Evolutionary conservation across 1,139 yeast genomes (phyloP).

Genomic region (Casaregolazyma lundiana): DNA sequence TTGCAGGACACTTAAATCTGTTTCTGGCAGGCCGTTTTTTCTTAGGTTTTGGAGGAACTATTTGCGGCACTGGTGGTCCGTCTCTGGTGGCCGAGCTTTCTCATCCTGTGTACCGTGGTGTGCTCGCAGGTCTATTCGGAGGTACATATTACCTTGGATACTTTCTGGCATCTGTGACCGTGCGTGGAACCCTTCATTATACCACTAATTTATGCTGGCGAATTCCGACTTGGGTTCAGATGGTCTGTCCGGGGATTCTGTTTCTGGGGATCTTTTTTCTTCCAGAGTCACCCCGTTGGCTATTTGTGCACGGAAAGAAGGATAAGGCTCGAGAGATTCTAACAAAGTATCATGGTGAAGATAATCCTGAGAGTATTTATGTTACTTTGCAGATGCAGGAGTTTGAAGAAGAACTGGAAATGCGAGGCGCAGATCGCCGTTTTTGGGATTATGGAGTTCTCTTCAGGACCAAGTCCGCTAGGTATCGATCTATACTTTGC

Average conservation of each 20-base stretch:
- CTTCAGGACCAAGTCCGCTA: slow-evolving; percentile 33
- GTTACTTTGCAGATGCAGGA: slow-evolving; percentile 21
- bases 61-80: slow-evolving; percentile 24
- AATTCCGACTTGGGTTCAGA: slow-evolving; percentile 45
- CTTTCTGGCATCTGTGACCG: slow-evolving; percentile 44
- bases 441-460: slow-evolving; percentile 34
- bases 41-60: slow-evolving; percentile 22
- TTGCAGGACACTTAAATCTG: no score
- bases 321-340: slow-evolving; percentile 16
- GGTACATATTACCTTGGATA: slow-evolving; percentile 45
- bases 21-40: slow-evolving; percentile 24
- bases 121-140: slow-evolving; percentile 34
- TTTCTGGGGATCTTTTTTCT: slow-evolving; percentile 51
- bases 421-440: slow-evolving; percentile 18
- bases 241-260: slow-evolving; percentile 41
- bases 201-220: slow-evolving; percentile 38
- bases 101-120: slow-evolving; percentile 21
- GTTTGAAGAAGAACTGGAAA: slow-evolving; percentile 16
- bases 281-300: slow-evolving; percentile 71
- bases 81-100: slow-evolving; percentile 19
- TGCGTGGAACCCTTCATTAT: slow-evolving; percentile 36
- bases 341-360: slow-evolving; percentile 22
- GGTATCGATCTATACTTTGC: slow-evolving; percentile 31
- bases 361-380: slow-evolving; percentile 18
- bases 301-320: slow-evolving; percentile 15